Base-by-base conservation (phyloP, 2,329 filamentous ascomycete species). In the Hypoxylon rubiginosum region DNA sequence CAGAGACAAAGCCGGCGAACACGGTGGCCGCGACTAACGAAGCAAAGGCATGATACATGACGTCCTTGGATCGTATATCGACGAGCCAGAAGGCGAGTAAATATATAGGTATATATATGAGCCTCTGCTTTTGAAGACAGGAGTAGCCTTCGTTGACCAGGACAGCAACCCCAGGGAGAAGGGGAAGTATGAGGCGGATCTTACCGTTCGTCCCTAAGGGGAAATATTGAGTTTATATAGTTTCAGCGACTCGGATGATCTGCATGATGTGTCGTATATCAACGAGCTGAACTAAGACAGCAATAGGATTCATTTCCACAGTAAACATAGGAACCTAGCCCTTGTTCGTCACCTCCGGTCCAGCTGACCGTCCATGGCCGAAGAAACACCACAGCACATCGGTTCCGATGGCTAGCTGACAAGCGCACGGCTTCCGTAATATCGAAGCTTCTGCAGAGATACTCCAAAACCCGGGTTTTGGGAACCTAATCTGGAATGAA, bases 1-100 rank as follows among this genome's bases (percentile, higher is more conserved):
- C 73, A 39, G 54, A 69, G 13, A 62, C 67, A 26, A 74, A 43
- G 58, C 74, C 59, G 26, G 51, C 45, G 39, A 74, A 49, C 28
- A 66, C 26, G 46, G 64, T 53, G 32, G 57, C 68, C 17, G 43
- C 59, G n/a, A 60, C 24, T 17, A 70, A 30, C 41, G 59, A 43
- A 46, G 51, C 48, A 46, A 69, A 26, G n/a, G 48, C 17, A 41
- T 36, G 53, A 63, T 59, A 62, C 69, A 70, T 72, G 45, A 17
- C 64, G 67, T 46, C 46, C 26, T 46, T 41, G 48, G 41, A 32
- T 36, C 6, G 36, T 21, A 26, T 19, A 32, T n/a, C 34, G 30
- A 26, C 5, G 39, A 28, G 34, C 15, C 30, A 36, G 32, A 43
- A 26, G 49, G 21, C 8, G n/a, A 17, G 17, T 13, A 57, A 13